A percentile compares a stretch with the other conserved stretches of the same genome.
Evolutionary conservation across 2,329 filamentous ascomycete species (phyloP).

Genomic region (Aspergillus calidoustus): DNA sequence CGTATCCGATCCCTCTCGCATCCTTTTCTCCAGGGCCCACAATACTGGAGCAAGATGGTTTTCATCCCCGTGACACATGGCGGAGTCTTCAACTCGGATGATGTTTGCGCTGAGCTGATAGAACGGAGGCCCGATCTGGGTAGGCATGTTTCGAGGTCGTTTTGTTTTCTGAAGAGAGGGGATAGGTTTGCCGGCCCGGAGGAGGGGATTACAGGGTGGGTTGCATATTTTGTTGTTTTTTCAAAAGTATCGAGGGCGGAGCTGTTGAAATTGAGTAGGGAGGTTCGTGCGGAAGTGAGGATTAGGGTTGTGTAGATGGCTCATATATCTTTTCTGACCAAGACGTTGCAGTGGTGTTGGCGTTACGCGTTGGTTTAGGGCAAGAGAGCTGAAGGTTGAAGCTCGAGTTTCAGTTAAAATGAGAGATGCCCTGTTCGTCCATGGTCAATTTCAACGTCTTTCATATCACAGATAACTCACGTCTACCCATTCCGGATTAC

Average conservation of each 20-base stretch:
- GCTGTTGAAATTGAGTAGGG: background rate
- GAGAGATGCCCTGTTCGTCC: too few relatives aligned
- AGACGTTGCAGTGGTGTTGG: too few relatives aligned
- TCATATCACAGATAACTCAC: too few relatives aligned
- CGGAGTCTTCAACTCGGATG: background rate
- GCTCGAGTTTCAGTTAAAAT: too few relatives aligned
- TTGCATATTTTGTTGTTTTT: background rate
- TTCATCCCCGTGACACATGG: slow-evolving; percentile 4
- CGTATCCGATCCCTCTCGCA: background rate
- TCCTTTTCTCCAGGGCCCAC: slow-evolving; percentile 6
- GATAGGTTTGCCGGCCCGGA: background rate
- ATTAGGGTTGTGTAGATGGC: background rate
- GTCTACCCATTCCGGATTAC: too few relatives aligned
- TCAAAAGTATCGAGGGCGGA: background rate
- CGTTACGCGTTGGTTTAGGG: too few relatives aligned
- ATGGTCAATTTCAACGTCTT: too few relatives aligned
- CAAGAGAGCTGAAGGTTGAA: too few relatives aligned
- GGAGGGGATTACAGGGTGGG: background rate
- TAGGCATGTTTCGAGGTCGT: background rate
- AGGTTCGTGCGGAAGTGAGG: background rate
- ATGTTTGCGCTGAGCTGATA: slow-evolving; percentile 1
- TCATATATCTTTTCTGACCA: too few relatives aligned
- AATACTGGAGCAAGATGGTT: slow-evolving; percentile 7
- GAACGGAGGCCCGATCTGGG: background rate
- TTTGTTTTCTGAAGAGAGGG: background rate